Percentiles rank a stretch among this genome's conserved stretches.
phyloP scores from a whole-genome alignment of 192 early-diverging fungal species.

The Backusella morwellensis region DNA sequence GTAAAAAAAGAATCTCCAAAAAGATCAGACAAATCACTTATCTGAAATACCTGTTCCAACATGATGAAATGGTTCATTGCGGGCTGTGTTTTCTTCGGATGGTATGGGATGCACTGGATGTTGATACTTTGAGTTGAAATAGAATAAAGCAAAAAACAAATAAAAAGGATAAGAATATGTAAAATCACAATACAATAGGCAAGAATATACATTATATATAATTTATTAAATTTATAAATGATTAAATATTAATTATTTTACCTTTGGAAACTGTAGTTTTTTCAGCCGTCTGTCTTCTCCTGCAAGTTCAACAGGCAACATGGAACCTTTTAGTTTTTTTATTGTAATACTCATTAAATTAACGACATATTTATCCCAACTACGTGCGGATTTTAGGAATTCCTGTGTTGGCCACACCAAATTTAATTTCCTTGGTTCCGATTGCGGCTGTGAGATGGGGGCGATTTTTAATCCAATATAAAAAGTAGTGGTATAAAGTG shows the following conservation, averaged over 20 bases:
- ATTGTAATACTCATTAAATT: constrained; percentile 65
- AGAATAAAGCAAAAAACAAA: neutral
- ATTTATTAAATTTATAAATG: neutral
- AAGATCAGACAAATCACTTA: neutral
- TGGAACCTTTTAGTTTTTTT: constrained; percentile 42
- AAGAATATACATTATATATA: neutral
- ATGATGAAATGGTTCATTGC: neutral
- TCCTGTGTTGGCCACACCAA: constrained; percentile 77
- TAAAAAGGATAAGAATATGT: neutral
- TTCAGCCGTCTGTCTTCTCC: neutral
- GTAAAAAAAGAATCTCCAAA: neutral
- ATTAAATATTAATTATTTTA: neutral
- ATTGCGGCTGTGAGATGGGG: constrained; percentile 41
- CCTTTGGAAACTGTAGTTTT: neutral
- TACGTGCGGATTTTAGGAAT: constrained; percentile 78
- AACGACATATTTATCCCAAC: constrained; percentile 79
- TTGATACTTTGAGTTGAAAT: neutral
- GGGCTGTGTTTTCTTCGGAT: neutral
- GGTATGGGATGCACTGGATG: neutral
- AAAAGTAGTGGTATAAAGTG: constrained; percentile 77
- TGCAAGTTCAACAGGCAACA: neutral
- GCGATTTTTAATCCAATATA: constrained; percentile 84
- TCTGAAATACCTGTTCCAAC: neutral
- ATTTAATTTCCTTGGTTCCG: constrained; percentile 67
- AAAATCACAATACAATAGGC: neutral